Evolutionary conservation across 139 green algal genomes (phyloP).

Genomic region (Eudorina sp.): DNA sequence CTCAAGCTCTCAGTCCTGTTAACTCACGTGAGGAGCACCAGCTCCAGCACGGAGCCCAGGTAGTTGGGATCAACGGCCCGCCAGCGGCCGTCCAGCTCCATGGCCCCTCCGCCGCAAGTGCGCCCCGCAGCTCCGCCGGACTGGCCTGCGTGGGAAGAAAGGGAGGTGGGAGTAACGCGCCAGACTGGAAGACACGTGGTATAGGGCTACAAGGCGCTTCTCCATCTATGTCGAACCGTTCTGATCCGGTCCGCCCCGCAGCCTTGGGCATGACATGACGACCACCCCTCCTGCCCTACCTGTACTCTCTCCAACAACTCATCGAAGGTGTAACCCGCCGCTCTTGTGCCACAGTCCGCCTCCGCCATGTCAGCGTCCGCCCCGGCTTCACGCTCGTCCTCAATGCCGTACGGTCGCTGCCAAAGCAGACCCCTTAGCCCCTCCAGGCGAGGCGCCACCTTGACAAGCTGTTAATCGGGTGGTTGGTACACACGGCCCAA

Average conservation of each 20-base stretch:
- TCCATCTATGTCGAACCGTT: too few relatives aligned
- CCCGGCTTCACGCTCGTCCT: constrained; percentile 55
- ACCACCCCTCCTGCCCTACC: too few relatives aligned
- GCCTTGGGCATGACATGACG: too few relatives aligned
- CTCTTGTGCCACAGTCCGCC: too few relatives aligned
- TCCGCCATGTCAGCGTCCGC: background rate
- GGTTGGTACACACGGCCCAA: too few relatives aligned
- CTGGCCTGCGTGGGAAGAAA: constrained; percentile 60
- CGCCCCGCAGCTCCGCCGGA: constrained; percentile 56
- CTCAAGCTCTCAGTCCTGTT: too few relatives aligned
- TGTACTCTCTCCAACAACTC: too few relatives aligned
- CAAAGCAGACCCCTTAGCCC: constrained; percentile 55
- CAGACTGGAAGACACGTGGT: too few relatives aligned
- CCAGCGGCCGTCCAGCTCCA: constrained; percentile 64
- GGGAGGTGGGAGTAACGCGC: too few relatives aligned
- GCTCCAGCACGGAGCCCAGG: constrained; percentile 70
- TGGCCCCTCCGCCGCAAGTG: constrained; percentile 54
- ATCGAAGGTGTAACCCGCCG: too few relatives aligned
- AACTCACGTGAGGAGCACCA: constrained; percentile 67
- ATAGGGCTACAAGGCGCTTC: too few relatives aligned
- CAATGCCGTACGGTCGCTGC: constrained; percentile 48
- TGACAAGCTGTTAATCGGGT: constrained; percentile 49
- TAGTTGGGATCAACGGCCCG: constrained; percentile 61
- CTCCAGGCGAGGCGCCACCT: constrained; percentile 33
- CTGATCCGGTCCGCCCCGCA: too few relatives aligned